These are phyloP conservation scores for Torrubiella hemipterigena DNA, from an alignment of 2,329 filamentous ascomycete genomes.

Conservation along the genomic window DNA sequence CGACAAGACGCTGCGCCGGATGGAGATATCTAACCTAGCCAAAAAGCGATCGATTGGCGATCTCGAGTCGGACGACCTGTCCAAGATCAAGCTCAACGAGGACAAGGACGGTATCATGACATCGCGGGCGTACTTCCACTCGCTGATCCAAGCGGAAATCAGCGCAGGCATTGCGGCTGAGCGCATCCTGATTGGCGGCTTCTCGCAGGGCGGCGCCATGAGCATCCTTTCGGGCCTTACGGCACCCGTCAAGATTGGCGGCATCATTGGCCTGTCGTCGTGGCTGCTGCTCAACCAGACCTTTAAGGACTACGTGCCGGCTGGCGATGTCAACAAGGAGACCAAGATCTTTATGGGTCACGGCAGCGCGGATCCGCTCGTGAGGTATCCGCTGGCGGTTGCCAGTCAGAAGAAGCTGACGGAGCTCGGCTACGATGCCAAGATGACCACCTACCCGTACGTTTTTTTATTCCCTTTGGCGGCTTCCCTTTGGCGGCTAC, in stretches of 20 bases:
- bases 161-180: constrained; percentile 66
- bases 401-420: constrained; percentile 55
- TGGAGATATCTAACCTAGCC: no score
- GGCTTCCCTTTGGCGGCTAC: neutral
- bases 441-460: constrained; percentile 65
- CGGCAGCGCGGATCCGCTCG: constrained; percentile 61
- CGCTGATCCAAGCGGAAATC: constrained; percentile 67
- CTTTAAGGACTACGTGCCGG: constrained; percentile 28
- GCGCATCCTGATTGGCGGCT: constrained; percentile 76
- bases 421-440: constrained; percentile 58
- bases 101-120: constrained; percentile 64
- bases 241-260: constrained; percentile 60
- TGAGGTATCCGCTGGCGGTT: constrained; percentile 56
- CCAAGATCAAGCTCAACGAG: constrained; percentile 26
- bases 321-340: constrained; percentile 35
- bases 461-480: constrained; percentile 13
- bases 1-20: no score
- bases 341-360: constrained; percentile 81
- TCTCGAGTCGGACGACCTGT: constrained; percentile 7
- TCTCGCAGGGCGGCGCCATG: constrained; percentile 82
- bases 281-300: constrained; percentile 57
- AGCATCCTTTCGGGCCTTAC: constrained; percentile 72
- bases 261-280: constrained; percentile 73
- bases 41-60: neutral
- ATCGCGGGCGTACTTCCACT: constrained; percentile 63